These are phyloP conservation scores for Heracleum sosnowskyi DNA, from an alignment of 129 eudicot species.

Conservation along the genomic window DNA sequence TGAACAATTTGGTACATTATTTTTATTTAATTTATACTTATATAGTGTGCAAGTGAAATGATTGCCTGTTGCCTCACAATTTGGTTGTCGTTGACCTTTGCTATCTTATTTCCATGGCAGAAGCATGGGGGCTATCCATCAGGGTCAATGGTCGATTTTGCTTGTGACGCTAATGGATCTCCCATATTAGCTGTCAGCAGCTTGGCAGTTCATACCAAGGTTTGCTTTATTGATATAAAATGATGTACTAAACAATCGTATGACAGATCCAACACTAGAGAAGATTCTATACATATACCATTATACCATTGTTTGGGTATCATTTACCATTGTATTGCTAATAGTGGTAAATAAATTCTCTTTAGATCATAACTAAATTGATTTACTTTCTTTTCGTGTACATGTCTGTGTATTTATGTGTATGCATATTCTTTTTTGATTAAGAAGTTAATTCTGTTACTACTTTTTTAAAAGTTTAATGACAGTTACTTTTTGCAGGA, in stretches of 20 bases:
- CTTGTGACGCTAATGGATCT: constrained; percentile 81
- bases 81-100: constrained; percentile 9
- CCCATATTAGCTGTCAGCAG: constrained; percentile 92
- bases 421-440: not conserved
- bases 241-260: not conserved
- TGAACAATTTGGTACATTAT: too few species aligned
- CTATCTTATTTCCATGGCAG: constrained; percentile 35
- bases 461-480: not conserved
- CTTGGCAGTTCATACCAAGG: constrained; percentile 95
- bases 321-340: not conserved
- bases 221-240: constrained; percentile 14
- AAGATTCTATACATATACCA: not conserved
- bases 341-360: not conserved
- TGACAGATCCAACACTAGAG: not conserved
- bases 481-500: constrained; percentile 53
- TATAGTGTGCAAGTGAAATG: not conserved
- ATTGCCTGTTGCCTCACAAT: not conserved
- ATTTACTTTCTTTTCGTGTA: not conserved
- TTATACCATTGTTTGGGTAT: not conserved
- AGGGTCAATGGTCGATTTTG: constrained; percentile 94
- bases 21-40: not conserved
- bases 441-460: not conserved
- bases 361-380: not conserved
- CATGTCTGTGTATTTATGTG: not conserved
- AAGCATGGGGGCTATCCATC: constrained; percentile 85